Evolutionary conservation across 2,329 filamentous ascomycete genomes (phyloP), one percentile per base, ranked within the genome.

Genomic region (Ceratocystis albifundus): DNA sequence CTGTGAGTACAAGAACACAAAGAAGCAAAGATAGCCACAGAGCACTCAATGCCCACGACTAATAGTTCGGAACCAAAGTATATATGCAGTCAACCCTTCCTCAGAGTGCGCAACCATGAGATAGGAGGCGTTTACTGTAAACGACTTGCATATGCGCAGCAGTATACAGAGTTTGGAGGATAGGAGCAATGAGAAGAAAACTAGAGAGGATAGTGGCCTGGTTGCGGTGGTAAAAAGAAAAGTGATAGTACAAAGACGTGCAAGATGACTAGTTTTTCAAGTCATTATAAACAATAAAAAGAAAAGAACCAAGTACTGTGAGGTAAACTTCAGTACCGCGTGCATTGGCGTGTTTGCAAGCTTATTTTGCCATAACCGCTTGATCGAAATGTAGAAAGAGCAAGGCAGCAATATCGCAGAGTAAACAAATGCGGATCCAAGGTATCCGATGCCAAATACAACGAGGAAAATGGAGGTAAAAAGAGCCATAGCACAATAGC

Each of bases 181-280:
- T 36, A 41, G 10, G 36, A 41, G 36, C 36, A 48, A 57, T 55
- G 50, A 32, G 36, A 25, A 61, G 57, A 65, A n/a, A 65, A 65
- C 50, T 36, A 41, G 25, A 22, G 36, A 30, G 32, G 17, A 63
- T 46, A 25, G 12, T 46, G 20, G 41, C 22, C 32, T 41, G 20
- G 22, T 45, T 41, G 36, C 4, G 36, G 20, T 62, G 22, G 28
- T 12, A 46, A 28, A 28, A 63, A 25, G n/a, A 30, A 15, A 50
- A 17, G 44, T 63, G 28, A 57, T 62, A 36, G 59, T 63, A 62
- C 59, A 45, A 53, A 55, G 57, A 63, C 63, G 30, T 66, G 53
- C 53, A 17, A 20, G 55, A 41, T 65, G 32, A 59, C 36, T 28
- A 46, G 41, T 61, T 32, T 32, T 55, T 32, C 32, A 17, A 41